Evolutionary conservation across 108 stramenopile species (phyloP).

Genomic region (Phaeodactylum tricornutum): DNA sequence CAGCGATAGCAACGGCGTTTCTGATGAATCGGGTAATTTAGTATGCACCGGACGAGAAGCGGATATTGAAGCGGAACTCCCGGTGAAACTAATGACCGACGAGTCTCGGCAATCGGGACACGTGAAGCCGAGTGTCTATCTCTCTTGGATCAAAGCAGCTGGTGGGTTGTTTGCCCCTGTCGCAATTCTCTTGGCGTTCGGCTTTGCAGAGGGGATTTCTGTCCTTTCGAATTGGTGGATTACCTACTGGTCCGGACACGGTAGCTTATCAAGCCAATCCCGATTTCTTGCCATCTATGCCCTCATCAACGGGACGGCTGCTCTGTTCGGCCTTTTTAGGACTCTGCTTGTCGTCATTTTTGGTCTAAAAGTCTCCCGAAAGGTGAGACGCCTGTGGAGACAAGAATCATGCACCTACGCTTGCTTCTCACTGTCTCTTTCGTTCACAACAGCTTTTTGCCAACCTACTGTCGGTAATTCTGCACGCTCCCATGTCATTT

Average conservation of each 20-base stretch:
- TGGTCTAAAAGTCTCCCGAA: conserved; percentile 39
- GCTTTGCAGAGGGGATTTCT: conserved; percentile 27
- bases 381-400: too few species aligned
- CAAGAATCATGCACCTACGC: neutral
- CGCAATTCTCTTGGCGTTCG: conserved; percentile 42
- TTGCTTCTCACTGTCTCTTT: neutral
- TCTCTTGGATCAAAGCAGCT: conserved; percentile 62
- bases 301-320: conserved; percentile 38
- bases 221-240: conserved; percentile 74
- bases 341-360: conserved; percentile 29
- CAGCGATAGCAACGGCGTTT: neutral
- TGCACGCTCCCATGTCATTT: conserved; percentile 85
- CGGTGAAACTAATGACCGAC: conserved; percentile 35
- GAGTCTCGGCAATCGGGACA: conserved; percentile 53
- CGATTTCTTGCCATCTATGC: conserved; percentile 45
- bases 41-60: neutral
- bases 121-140: conserved; percentile 47
- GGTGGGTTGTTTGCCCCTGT: conserved; percentile 55
- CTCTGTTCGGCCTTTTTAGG: conserved; percentile 30
- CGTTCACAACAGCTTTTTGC: conserved; percentile 24
- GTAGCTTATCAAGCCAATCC: conserved; percentile 4
- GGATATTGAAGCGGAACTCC: neutral
- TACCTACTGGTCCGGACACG: conserved; percentile 35
- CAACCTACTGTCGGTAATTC: conserved; percentile 37
- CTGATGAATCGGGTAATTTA: neutral